Conservation (phyloP, 106 monocot species). For the Phalaenopsis equestris region DNA sequence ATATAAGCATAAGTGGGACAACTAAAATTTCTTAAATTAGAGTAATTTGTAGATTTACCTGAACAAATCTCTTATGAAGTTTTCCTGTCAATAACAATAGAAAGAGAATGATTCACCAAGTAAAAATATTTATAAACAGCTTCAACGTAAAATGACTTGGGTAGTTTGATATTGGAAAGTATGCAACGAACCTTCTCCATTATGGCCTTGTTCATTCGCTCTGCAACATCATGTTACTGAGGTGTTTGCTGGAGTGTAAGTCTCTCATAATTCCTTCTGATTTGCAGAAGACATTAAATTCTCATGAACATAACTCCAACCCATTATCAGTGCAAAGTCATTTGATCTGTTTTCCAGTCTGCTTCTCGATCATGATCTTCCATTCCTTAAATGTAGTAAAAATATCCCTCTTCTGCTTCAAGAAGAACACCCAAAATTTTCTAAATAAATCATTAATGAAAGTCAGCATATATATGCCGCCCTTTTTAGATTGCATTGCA, state of each 20-base stretch:
- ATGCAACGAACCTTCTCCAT: neutral
- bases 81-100: neutral
- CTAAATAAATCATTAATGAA: slow-evolving; percentile 5
- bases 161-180: neutral
- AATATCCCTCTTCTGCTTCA: neutral
- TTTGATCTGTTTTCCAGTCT: neutral
- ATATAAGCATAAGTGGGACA: neutral
- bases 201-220: neutral
- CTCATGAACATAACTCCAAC: neutral
- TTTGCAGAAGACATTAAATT: slow-evolving; percentile 1
- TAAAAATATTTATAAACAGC: neutral
- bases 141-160: neutral
- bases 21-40: neutral
- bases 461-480: neutral
- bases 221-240: neutral
- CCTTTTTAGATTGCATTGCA: neutral
- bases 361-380: neutral
- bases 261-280: neutral
- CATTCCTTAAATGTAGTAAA: neutral
- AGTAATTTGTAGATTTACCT: neutral
- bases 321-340: neutral
- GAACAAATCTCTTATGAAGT: slow-evolving; percentile 2
- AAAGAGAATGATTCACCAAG: neutral
- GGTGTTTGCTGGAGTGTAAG: neutral
- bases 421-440: neutral